Conservation (phyloP, 202 grass and related monocot species). For the Thinopyrum obtusiflorum region DNA sequence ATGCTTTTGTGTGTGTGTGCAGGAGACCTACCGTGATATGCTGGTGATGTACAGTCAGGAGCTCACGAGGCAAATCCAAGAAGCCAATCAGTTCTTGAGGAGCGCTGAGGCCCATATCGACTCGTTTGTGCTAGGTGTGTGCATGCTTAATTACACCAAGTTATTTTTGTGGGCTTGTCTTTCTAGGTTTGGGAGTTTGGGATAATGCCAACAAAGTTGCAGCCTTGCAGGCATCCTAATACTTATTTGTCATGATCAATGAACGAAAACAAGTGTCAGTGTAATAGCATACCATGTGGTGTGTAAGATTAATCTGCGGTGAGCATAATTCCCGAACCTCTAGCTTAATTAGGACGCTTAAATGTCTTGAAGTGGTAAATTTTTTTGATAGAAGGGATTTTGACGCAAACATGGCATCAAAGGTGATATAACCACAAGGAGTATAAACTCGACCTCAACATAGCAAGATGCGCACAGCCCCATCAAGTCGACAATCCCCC, state of each 20-base stretch:
- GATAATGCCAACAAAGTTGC: background rate
- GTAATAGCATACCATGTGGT: too few relatives aligned
- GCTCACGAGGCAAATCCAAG: conserved; percentile 52
- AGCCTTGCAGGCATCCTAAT: background rate
- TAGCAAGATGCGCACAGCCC: too few relatives aligned
- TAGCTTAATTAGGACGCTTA: too few relatives aligned
- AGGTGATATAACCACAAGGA: too few relatives aligned
- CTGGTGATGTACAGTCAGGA: conserved; percentile 56
- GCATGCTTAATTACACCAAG: background rate
- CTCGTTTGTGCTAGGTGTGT: conserved; percentile 36
- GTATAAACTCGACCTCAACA: too few relatives aligned
- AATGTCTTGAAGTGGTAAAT: too few relatives aligned
- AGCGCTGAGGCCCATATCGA: conserved; percentile 50
- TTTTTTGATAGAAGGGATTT: too few relatives aligned
- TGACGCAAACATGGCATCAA: too few relatives aligned
- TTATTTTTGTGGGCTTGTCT: background rate
- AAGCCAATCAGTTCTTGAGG: conserved; percentile 61
- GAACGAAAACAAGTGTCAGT: background rate
- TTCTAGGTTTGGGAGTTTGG: background rate
- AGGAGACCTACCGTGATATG: conserved; percentile 53
- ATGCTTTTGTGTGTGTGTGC: background rate
- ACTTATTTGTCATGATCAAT: background rate
- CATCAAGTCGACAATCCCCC: too few relatives aligned
- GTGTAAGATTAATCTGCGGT: too few relatives aligned
- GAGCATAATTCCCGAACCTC: too few relatives aligned